Base-by-base conservation (phyloP, 1,284 basidiomycete genomes). In the Taiwanofungus camphoratus region DNA sequence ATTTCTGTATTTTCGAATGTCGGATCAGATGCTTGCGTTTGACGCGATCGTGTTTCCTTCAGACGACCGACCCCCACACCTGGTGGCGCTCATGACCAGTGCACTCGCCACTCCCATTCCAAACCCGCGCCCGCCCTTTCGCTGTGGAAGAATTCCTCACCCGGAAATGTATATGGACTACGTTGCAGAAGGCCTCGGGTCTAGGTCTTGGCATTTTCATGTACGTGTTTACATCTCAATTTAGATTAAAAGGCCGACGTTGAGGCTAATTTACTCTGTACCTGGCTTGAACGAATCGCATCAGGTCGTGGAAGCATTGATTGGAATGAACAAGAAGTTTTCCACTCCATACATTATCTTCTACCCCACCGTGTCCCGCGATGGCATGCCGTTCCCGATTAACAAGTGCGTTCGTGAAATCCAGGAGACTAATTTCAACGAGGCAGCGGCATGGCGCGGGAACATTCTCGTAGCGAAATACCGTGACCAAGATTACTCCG, bases 111-210 rank as follows among this genome's bases (percentile, higher is more conserved):
- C 73, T 41, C 62, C 66, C 24, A 54, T 53, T 32, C 29, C 44
- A 35, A 51, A 60, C 39, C 44, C 61, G 45, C 48, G 61, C 58
- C 61, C 45, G 64, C 70, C 43, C 55, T 59, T 52, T 52, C 54
- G 57, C 26, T 57, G 55, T 31, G 54, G 74, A 37, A 76, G 80
- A 38, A 74, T 85, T 69, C 86, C 86, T 1, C 86, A 88, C 61
- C 86, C 87, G 7, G 83, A 88, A 60, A 74, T 86, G 27, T 77
- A 82, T 57, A 89, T 89, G 85, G 84, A 89, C 61, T 86, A 82
- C 63, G 81, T 88, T 54, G 82, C 82, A 52, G 82, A 87, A 61
- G 71, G 74, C 43, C 67, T 77, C 41, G 80, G 80, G 29, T 65
- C 76, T 29, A 70, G 78, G 45, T 75, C 80, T 11, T 88, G 85